Percentiles rank a stretch among this genome's conserved stretches.
Evolutionary conservation across 2,329 filamentous ascomycete genomes (phyloP).

Genomic region (Cladophialophora bantiana): DNA sequence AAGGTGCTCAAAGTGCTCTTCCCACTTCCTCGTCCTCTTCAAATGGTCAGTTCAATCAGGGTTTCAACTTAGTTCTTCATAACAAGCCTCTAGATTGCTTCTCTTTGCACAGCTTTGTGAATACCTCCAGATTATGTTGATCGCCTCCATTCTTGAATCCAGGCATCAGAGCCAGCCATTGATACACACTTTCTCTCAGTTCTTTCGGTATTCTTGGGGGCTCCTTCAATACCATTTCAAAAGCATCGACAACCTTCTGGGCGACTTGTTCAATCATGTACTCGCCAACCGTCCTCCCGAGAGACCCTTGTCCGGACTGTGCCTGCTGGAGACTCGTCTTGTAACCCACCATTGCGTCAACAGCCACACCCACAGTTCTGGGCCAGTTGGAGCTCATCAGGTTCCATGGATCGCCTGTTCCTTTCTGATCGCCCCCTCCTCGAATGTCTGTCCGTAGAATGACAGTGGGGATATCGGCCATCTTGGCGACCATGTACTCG

Average conservation of each 20-base stretch:
- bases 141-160: conserved; percentile 34
- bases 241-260: conserved; percentile 36
- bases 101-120: conserved; percentile 33
- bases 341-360: conserved; percentile 39
- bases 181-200: conserved; percentile 37
- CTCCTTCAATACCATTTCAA: conserved; percentile 36
- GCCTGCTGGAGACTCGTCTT: conserved; percentile 34
- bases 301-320: background rate
- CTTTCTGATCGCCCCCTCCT: conserved; percentile 38
- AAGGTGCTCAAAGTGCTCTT: background rate
- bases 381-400: conserved; percentile 41
- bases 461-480: conserved; percentile 40
- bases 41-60: background rate
- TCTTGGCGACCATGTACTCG: conserved; percentile 41
- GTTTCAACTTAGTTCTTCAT: conserved; percentile 15
- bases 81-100: conserved; percentile 36
- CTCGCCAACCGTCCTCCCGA: conserved; percentile 19
- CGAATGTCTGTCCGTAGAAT: conserved; percentile 41
- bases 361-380: conserved; percentile 33
- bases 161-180: conserved; percentile 42
- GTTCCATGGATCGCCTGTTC: conserved; percentile 39
- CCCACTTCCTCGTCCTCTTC: background rate
- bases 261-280: conserved; percentile 35
- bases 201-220: conserved; percentile 37
- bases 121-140: conserved; percentile 23